Conservation (phyloP, 2,329 filamentous ascomycete species). For the Colletotrichum abscissum region DNA sequence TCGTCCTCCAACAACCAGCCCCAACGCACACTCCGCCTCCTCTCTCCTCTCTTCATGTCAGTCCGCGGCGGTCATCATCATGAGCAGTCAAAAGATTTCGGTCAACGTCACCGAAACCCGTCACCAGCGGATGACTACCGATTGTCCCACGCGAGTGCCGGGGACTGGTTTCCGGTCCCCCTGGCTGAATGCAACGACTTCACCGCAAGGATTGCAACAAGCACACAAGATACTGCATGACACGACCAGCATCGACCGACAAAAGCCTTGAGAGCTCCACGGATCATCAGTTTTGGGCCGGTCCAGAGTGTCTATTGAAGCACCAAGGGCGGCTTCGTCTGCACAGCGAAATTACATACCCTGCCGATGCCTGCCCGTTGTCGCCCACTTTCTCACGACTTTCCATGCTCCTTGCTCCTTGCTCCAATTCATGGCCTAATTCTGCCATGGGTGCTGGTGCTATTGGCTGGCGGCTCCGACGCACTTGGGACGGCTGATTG, state of each 20-base stretch:
- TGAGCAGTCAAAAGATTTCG: background rate
- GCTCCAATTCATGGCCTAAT: constrained; percentile 32
- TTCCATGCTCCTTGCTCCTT: constrained; percentile 13
- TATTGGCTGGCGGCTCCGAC: constrained; percentile 30
- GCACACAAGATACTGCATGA: background rate
- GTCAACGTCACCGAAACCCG: constrained; percentile 1
- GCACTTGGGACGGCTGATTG: constrained; percentile 23
- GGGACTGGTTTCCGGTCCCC: background rate
- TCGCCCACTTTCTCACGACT: constrained; percentile 6
- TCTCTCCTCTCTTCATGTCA: background rate
- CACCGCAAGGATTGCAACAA: constrained; percentile 17
- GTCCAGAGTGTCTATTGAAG: constrained; percentile 24
- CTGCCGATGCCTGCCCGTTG: background rate
- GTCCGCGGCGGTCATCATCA: background rate
- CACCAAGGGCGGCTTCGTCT: constrained; percentile 11
- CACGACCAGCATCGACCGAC: background rate
- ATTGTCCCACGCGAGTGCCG: constrained; percentile 19
- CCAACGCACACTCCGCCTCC: background rate
- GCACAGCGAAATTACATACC: constrained; percentile 17
- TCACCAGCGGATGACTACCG: constrained; percentile 10
- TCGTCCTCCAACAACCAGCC: background rate
- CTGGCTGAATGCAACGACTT: constrained; percentile 16
- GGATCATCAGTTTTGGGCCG: constrained; percentile 26
- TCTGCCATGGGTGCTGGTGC: constrained; percentile 18
- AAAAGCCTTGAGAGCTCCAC: constrained; percentile 20